Base-by-base conservation (phyloP, 1,284 basidiomycete genomes). In the Apiotrichum mycotoxinovorans region DNA sequence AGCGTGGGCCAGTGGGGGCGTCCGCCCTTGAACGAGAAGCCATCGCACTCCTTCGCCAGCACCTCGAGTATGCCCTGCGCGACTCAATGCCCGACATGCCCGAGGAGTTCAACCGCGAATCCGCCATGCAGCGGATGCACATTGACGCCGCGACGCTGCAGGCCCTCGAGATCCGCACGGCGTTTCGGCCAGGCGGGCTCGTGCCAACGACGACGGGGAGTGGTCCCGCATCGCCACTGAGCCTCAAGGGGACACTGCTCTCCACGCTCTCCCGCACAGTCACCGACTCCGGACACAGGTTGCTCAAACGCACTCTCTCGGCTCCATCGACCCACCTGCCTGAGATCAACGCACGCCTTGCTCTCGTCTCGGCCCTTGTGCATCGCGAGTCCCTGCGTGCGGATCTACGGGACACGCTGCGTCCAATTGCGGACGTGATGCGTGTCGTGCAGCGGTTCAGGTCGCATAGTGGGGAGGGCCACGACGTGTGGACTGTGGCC, bases 111-210 rank as follows among this genome's bases (percentile, higher is more conserved):
- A 82, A 78, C 50, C 83, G 81, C 56, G 88, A 91, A 70, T 79
- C 74, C 11, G 66, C 72, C 2, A 73, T 79, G n/a, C 76, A 80
- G 25, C 81, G 85, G 30, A 91, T 94, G 89, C 88, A 91, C 66
- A 92, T 95, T 58, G 91, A 95, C 72, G 84, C 88, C 2, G 87
- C 93, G 70, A 95, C 93, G 1, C 85, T 95, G 67, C 87, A 87
- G 66, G 88, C 89, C 10, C 83, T 96, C 23, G 92, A 97, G 75
- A 88, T 97, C 56, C 82, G 86, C 30, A 89, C 93, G 74, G 83
- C 83, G 22, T 80, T 87, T 35, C 81, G 85, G 33, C 87, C 89
- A 60, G 89, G 89, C 2, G 85, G 87, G 0, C 74, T 79, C 1
- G 81, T 54, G 0, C 45, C 62, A 17, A 52, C 58, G 11, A 61